phyloP scores from a whole-genome alignment of 2,329 filamentous ascomycete species.

The Pyricularia pennisetigena region DNA sequence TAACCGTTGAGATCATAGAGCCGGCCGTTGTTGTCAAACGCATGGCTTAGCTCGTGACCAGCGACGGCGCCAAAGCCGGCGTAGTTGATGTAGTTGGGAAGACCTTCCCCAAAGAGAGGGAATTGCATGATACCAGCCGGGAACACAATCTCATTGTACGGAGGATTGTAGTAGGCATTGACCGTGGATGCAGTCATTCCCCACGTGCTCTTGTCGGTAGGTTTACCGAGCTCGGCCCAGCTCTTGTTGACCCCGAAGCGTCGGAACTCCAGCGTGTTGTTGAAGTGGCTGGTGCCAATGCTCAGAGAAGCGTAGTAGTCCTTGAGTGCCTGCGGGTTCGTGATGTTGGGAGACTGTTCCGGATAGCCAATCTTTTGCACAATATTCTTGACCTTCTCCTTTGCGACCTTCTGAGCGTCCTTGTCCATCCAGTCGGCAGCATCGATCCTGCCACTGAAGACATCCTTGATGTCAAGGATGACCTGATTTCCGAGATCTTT shows the following conservation, averaged over 20 bases:
- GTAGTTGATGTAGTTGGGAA: conserved; percentile 57
- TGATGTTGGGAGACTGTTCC: conserved; percentile 45
- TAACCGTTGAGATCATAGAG: conserved; percentile 57
- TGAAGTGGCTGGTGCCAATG: conserved; percentile 43
- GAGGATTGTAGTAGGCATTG: conserved; percentile 58
- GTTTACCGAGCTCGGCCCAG: conserved; percentile 50
- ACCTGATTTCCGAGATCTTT: conserved; percentile 60
- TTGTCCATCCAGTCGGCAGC: conserved; percentile 55
- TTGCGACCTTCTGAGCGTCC: conserved; percentile 46
- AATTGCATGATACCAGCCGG: conserved; percentile 62
- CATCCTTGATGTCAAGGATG: conserved; percentile 58
- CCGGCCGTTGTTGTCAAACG: conserved; percentile 57
- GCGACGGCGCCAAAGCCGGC: conserved; percentile 59
- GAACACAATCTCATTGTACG: conserved; percentile 60
- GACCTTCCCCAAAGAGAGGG: conserved; percentile 51
- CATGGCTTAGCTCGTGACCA: conserved; percentile 62
- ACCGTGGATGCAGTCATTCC: conserved; percentile 48
- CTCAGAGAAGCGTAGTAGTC: conserved; percentile 46
- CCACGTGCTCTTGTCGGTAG: conserved; percentile 51
- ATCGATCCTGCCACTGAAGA: conserved; percentile 51
- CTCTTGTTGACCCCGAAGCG: conserved; percentile 33
- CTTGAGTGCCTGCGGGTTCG: conserved; percentile 43
- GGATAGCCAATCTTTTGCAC: conserved; percentile 61
- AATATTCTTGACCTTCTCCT: conserved; percentile 57
- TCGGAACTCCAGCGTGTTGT: conserved; percentile 43